These are phyloP conservation scores for Anthracocystis walkeri DNA, from an alignment of 1,284 basidiomycete genomes.

Conservation along the genomic window DNA sequence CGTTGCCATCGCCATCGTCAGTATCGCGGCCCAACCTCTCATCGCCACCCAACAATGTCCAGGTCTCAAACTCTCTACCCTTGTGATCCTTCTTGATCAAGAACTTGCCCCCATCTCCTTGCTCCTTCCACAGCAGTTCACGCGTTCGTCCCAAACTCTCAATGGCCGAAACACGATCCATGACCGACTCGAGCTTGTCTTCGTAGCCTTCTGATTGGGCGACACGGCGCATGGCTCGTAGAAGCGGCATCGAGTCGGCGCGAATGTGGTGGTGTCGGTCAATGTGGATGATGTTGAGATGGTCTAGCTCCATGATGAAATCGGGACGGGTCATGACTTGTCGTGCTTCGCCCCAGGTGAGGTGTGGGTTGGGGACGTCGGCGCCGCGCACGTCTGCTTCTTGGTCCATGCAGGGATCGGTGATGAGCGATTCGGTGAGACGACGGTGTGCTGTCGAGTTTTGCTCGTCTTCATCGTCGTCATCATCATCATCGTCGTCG, in stretches of 20 bases:
- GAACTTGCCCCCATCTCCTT: conserved; percentile 59
- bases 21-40: conserved; percentile 59
- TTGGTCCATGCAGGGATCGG: conserved; percentile 54
- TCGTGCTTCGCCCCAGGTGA: conserved; percentile 64
- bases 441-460: conserved; percentile 20
- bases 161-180: conserved; percentile 65
- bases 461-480: conserved; percentile 46
- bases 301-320: conserved; percentile 58
- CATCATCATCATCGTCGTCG: conserved; percentile 29
- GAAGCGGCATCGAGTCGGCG: conserved; percentile 63
- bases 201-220: conserved; percentile 57
- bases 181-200: conserved; percentile 61
- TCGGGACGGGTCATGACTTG: conserved; percentile 67
- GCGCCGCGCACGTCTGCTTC: conserved; percentile 50
- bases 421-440: conserved; percentile 41
- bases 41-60: conserved; percentile 62
- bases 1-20: conserved; percentile 29
- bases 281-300: conserved; percentile 61
- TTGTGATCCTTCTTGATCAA: conserved; percentile 58
- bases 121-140: conserved; percentile 65
- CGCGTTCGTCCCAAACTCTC: conserved; percentile 57
- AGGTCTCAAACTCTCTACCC: conserved; percentile 59
- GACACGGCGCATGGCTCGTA: conserved; percentile 58
- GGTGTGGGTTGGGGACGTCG: conserved; percentile 60
- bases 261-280: conserved; percentile 63